phyloP scores from a whole-genome alignment of 2,329 filamentous ascomycete genomes.

The Cladophialophora yegresii region DNA sequence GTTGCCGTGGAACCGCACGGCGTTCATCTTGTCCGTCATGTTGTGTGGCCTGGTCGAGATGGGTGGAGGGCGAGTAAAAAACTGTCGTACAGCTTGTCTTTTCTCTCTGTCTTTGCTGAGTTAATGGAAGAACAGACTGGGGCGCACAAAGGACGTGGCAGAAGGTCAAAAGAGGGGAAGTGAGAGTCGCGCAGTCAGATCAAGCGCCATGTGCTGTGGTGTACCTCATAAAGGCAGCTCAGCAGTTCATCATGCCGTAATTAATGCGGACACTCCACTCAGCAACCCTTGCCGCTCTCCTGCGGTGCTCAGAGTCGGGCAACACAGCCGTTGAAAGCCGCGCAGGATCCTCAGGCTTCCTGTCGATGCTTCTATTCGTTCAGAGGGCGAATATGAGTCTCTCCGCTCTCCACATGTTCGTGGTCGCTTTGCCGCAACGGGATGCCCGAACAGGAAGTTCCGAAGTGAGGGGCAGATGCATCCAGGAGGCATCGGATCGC shows the following conservation, averaged over 20 bases:
- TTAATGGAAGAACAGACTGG: no score
- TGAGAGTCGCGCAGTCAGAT: background rate
- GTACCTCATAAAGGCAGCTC: background rate
- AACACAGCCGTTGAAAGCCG: background rate
- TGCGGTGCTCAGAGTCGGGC: no score
- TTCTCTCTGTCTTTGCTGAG: no score
- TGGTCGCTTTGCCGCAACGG: slow-evolving; percentile 13
- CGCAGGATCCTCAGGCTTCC: background rate
- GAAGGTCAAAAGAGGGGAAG: background rate
- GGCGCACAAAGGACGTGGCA: no score
- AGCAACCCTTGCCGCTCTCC: no score
- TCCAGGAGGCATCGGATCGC: slow-evolving; percentile 3
- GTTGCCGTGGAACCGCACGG: slow-evolving; percentile 51
- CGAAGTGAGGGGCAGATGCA: slow-evolving; percentile 20
- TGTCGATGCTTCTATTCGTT: background rate
- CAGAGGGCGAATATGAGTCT: background rate
- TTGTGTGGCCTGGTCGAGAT: background rate
- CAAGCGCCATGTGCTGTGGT: background rate
- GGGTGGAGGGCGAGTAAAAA: no score
- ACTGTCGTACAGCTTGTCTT: no score
- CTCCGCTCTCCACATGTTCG: background rate
- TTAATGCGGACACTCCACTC: background rate
- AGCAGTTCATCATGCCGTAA: background rate
- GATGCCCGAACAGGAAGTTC: slow-evolving; percentile 16
- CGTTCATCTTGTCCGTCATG: slow-evolving; percentile 45